Conservation (phyloP, 768 basidiomycete species). For the Trametes punicea region DNA sequence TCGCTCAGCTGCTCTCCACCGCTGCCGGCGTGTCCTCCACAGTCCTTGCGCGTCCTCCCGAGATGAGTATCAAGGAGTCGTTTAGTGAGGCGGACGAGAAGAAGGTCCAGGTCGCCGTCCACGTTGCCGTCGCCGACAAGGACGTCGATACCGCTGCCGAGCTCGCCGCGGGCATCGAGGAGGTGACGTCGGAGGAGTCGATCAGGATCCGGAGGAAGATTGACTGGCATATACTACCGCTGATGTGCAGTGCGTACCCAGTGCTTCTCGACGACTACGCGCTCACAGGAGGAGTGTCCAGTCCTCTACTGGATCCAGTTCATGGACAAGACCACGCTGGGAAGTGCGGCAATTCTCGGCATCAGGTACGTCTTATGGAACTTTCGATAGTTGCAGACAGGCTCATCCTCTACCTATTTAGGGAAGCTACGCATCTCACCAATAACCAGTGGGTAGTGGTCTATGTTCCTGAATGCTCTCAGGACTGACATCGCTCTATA, state of each 20-base stretch:
- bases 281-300: not conserved
- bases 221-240: constrained; percentile 60
- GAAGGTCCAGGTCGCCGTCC: constrained; percentile 25
- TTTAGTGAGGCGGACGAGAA: constrained; percentile 30
- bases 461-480: not conserved
- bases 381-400: not conserved
- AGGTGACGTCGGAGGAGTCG: constrained; percentile 52
- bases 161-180: constrained; percentile 44
- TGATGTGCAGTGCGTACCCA: constrained; percentile 63
- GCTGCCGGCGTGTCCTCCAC: not conserved
- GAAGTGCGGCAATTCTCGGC: constrained; percentile 64
- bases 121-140: constrained; percentile 40
- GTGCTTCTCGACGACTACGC: not conserved
- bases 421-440: constrained; percentile 57
- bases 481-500: not conserved
- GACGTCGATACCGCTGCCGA: constrained; percentile 64
- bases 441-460: constrained; percentile 50
- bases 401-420: constrained; percentile 24
- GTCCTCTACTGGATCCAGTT: constrained; percentile 58
- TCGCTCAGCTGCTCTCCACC: not conserved
- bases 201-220: constrained; percentile 58
- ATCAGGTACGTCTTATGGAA: constrained; percentile 45
- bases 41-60: not conserved
- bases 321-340: constrained; percentile 75
- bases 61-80: constrained; percentile 23